phyloP scores from a whole-genome alignment of 2,329 filamentous ascomycete genomes.

The Aspergillus fructus region DNA sequence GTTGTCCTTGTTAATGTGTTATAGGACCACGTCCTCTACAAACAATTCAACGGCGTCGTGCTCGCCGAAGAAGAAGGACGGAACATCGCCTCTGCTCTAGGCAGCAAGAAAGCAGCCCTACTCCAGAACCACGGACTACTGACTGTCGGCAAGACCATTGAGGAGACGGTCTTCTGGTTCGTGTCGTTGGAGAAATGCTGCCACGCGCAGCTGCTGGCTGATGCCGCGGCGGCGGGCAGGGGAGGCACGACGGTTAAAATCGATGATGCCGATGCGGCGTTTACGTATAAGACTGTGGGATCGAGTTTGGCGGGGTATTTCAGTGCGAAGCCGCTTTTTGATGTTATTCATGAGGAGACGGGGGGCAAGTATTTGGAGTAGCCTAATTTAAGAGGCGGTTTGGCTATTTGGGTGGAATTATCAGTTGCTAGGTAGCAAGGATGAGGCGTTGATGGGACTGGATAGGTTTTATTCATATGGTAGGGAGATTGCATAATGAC shows the following conservation, averaged over 20 bases:
- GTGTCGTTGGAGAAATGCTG: constrained; percentile 55
- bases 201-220: constrained; percentile 53
- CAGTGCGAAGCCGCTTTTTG: constrained; percentile 69
- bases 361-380: constrained; percentile 52
- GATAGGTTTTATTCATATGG: too few relatives aligned
- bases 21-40: constrained; percentile 53
- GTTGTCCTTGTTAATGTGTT: not conserved
- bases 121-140: constrained; percentile 56
- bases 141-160: constrained; percentile 51
- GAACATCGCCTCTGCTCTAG: constrained; percentile 51
- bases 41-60: constrained; percentile 55
- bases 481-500: too few relatives aligned
- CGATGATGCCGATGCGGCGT: constrained; percentile 64
- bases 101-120: constrained; percentile 52
- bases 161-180: constrained; percentile 56
- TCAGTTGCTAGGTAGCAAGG: too few relatives aligned
- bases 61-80: constrained; percentile 54
- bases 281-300: constrained; percentile 67
- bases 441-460: too few relatives aligned
- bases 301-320: constrained; percentile 65
- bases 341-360: constrained; percentile 64
- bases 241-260: constrained; percentile 67
- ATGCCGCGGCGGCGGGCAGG: constrained; percentile 55
- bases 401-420: too few relatives aligned
- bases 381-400: not conserved